Evolutionary conservation across 2,329 filamentous ascomycete species (phyloP).

Genomic region (Aureobasidium pullulans): DNA sequence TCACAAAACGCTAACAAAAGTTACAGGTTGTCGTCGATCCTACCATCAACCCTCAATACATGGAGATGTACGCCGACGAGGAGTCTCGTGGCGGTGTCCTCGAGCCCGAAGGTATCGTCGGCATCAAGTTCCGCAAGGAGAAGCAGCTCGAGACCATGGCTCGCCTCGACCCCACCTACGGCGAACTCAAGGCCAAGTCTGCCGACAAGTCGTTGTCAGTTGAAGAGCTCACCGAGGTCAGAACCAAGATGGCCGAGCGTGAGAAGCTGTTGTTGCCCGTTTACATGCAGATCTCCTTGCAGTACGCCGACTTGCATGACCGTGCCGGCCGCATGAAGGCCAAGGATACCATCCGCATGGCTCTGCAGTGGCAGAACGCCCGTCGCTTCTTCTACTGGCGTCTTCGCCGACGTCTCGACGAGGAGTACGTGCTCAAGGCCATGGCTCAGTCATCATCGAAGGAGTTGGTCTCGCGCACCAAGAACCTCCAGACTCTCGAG

Average conservation of each 20-base stretch:
- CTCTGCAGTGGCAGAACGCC: constrained; percentile 78
- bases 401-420: constrained; percentile 88
- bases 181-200: constrained; percentile 72
- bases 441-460: constrained; percentile 48
- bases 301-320: constrained; percentile 96
- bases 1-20: constrained; percentile 26
- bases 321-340: constrained; percentile 96
- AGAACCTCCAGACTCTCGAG: constrained; percentile 65
- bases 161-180: constrained; percentile 79
- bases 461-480: constrained; percentile 33
- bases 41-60: constrained; percentile 90
- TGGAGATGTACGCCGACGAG: constrained; percentile 99
- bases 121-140: constrained; percentile 97
- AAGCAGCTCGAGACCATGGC: constrained; percentile 98
- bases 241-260: constrained; percentile 73
- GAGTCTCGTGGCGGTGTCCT: constrained; percentile 94
- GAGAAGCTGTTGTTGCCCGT: constrained; percentile 87
- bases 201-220: constrained; percentile 59
- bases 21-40: constrained; percentile 83
- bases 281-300: constrained; percentile 89
- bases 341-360: constrained; percentile 84
- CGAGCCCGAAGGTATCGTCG: constrained; percentile 95
- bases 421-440: constrained; percentile 93
- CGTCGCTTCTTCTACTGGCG: constrained; percentile 99
- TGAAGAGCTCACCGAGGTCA: constrained; percentile 71